Evolutionary conservation across 164 flowering plant genomes (phyloP).

Genomic region (Vitis riparia): DNA sequence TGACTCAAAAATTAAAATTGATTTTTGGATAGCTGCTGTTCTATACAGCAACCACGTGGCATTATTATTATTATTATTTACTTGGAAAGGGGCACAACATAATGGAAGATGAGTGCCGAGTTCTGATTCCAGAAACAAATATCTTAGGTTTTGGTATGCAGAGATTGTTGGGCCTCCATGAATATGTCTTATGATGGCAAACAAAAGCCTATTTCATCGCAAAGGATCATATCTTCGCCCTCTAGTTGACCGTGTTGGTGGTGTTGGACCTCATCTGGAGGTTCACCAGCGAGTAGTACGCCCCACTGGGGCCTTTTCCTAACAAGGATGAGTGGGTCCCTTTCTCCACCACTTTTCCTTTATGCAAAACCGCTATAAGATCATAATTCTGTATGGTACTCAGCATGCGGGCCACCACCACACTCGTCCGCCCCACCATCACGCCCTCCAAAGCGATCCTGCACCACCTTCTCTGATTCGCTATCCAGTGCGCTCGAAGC

Average conservation of each 20-base stretch:
- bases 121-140: too few relatives aligned
- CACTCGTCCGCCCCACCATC: conserved; percentile 1
- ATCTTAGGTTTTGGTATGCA: too few relatives aligned
- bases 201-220: not conserved
- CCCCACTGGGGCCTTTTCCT: conserved; percentile 48
- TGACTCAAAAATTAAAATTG: too few relatives aligned
- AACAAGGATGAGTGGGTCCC: conserved; percentile 56
- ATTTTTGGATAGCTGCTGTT: too few relatives aligned
- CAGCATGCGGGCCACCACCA: conserved; percentile 70
- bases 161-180: too few relatives aligned
- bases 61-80: too few relatives aligned
- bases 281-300: conserved; percentile 52
- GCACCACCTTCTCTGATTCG: conserved; percentile 60
- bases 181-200: not conserved
- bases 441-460: conserved; percentile 57
- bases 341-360: conserved; percentile 56
- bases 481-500: conserved; percentile 70
- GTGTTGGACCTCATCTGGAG: conserved; percentile 30
- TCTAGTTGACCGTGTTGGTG: not conserved
- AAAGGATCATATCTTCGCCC: not conserved
- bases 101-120: too few relatives aligned
- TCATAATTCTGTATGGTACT: conserved; percentile 65
- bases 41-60: too few relatives aligned
- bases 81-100: too few relatives aligned
- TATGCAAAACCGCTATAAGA: conserved; percentile 51